Evolutionary conservation across 2,329 filamentous ascomycete species (phyloP), one percentile per base, ranked within the genome.

Genomic region (Gaeumannomyces sp.): DNA sequence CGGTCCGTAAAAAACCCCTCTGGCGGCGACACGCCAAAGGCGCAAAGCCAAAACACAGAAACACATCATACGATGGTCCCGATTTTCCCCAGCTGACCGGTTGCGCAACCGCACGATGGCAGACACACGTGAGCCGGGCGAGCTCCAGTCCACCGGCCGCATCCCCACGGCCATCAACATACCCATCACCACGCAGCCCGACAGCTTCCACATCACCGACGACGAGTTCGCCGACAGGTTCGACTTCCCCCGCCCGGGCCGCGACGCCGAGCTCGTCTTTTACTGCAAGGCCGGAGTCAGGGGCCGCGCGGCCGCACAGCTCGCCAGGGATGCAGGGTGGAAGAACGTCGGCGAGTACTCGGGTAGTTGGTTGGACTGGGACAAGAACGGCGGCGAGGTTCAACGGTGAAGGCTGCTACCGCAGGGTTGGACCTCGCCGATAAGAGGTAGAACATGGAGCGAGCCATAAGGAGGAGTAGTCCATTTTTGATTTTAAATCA

Each of bases 231-330:
- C 90, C 73, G 91, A 92, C 66, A 80, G 89, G 22, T 93, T 92
- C 76, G 93, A 92, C 4, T 96, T 90, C 72, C 78, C 82, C 66
- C 90, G 91, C 67, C 93, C 82, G 0, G 71, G 72, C 2, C 79
- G 79, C 66, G 81, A 85, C 59, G 74, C 76, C 38, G 80, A 85
- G 68, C 75, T 97, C 19, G 83, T 98, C 4, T 95, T 98, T 72
- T 98, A 97, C 76, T 99, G 95, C 79, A 96, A 92, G 79, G 89
- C 93, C 0, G 95, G 95, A 2, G 91, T 98, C 68, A 83, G 95
- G 73, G 92, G 91, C 70, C 81, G 83, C 60, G 85, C 90, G 0
- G 93, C 93, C 8, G 93, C 93, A 8, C 82, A 84, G 68, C 76
- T 97, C 75, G 95, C 95, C 35, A 80, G 81, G 70, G 84, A 90